Conservation (phyloP, 192 early-diverging fungal species). For the Umbelopsis isabellina region DNA sequence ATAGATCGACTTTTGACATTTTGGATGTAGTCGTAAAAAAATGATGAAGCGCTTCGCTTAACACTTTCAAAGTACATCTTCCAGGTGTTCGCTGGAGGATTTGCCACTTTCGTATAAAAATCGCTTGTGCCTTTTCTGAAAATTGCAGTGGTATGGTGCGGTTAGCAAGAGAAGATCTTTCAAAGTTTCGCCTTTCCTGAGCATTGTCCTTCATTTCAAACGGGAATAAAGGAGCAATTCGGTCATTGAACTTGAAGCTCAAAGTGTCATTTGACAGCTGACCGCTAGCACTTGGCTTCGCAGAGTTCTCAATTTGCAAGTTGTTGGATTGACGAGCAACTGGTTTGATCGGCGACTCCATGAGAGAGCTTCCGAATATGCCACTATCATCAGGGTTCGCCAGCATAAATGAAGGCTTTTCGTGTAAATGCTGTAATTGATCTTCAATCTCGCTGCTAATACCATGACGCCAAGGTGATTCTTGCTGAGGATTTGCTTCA, state of each 20-base stretch:
- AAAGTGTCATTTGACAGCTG: not conserved
- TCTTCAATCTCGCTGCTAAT: no score
- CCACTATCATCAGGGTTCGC: not conserved
- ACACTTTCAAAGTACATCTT: no score
- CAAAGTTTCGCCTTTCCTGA: not conserved
- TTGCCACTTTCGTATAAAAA: no score
- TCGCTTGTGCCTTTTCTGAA: no score
- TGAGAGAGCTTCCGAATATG: not conserved
- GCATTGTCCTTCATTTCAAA: not conserved
- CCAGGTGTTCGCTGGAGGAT: no score
- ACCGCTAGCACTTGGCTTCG: not conserved
- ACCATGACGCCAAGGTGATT: not conserved
- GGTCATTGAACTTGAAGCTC: not conserved
- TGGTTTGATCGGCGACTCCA: not conserved
- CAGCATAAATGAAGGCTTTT: conserved; percentile 1
- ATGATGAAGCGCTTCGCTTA: no score
- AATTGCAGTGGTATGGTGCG: no score
- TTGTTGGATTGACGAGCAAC: not conserved
- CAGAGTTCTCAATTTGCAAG: not conserved
- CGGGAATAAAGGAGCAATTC: not conserved
- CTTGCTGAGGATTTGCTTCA: not conserved
- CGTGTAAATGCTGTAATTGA: not conserved
- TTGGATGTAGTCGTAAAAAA: no score
- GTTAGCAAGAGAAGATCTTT: not conserved
- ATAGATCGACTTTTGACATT: no score